Percentiles rank a stretch among this genome's conserved stretches.
Evolutionary conservation across 345 rosid species (phyloP).

Genomic region (Ricinus communis): DNA sequence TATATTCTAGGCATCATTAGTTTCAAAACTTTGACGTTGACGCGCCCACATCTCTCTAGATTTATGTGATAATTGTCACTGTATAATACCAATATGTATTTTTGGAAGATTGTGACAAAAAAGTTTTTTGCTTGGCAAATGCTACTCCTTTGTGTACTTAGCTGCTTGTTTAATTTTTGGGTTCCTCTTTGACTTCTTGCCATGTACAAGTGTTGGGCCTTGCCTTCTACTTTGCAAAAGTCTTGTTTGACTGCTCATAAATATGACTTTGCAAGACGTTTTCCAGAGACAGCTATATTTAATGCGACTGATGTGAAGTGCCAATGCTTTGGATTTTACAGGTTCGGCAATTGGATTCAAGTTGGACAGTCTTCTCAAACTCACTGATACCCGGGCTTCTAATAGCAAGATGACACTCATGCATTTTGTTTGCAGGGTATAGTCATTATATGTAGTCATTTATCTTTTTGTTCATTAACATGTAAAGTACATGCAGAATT

Average conservation of each 20-base stretch:
- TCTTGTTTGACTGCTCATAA: slow-evolving; percentile 6
- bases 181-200: slow-evolving; percentile 2
- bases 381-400: slow-evolving; percentile 86
- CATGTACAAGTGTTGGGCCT: neutral
- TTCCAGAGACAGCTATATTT: slow-evolving; percentile 9
- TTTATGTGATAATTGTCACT: neutral
- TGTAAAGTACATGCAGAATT: neutral
- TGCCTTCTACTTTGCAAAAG: neutral
- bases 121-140: neutral
- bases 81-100: no score
- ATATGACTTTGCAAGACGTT: neutral
- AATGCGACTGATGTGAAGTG: slow-evolving; percentile 15
- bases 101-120: no score
- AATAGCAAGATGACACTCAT: slow-evolving; percentile 95
- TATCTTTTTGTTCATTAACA: neutral
- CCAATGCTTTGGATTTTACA: slow-evolving; percentile 34
- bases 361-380: slow-evolving; percentile 94
- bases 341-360: slow-evolving; percentile 99
- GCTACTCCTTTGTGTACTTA: neutral
- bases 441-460: neutral
- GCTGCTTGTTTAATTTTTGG: neutral
- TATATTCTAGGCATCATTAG: neutral
- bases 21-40: neutral
- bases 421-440: slow-evolving; percentile 98
- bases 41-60: neutral